phyloP scores from a whole-genome alignment of 257 asterid genomes.

The Fraxinus excelsior region DNA sequence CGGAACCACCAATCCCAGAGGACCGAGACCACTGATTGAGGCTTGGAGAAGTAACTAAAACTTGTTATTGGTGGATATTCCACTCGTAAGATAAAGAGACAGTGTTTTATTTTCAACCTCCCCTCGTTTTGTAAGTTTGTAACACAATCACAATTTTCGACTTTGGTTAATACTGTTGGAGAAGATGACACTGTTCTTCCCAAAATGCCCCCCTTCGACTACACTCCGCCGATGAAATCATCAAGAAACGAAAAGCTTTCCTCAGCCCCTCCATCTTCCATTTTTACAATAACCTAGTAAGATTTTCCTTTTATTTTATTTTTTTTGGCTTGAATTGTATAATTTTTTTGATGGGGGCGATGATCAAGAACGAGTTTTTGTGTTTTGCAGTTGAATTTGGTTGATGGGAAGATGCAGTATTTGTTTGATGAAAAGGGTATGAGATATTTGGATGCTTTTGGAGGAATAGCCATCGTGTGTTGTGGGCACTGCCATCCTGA shows the following conservation, averaged over 20 bases:
- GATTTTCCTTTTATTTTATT: background rate
- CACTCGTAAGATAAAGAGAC: no score
- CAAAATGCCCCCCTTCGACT: constrained; percentile 82
- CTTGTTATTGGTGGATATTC: no score
- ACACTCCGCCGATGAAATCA: constrained; percentile 74
- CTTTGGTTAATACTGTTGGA: constrained; percentile 33
- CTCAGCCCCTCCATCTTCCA: constrained; percentile 91
- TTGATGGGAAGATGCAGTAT: constrained; percentile 95
- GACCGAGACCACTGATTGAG: no score
- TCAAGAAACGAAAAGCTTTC: constrained; percentile 56
- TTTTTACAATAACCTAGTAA: constrained; percentile 70
- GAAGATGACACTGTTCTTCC: constrained; percentile 50
- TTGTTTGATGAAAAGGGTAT: constrained; percentile 77
- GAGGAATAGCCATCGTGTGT: constrained; percentile 88
- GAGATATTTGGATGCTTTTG: constrained; percentile 85
- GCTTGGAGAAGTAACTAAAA: no score
- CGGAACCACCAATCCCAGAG: no score
- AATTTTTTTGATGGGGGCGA: background rate
- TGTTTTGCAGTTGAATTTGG: constrained; percentile 64
- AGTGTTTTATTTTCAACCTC: no score
- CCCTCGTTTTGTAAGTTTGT: no score
- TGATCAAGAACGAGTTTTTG: background rate
- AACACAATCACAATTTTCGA: constrained; percentile 33
- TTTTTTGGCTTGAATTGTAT: background rate
- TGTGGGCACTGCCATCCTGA: constrained; percentile 96